Evolutionary conservation across 2,329 filamentous ascomycete genomes (phyloP).

Genomic region (Colletotrichum acutatum): DNA sequence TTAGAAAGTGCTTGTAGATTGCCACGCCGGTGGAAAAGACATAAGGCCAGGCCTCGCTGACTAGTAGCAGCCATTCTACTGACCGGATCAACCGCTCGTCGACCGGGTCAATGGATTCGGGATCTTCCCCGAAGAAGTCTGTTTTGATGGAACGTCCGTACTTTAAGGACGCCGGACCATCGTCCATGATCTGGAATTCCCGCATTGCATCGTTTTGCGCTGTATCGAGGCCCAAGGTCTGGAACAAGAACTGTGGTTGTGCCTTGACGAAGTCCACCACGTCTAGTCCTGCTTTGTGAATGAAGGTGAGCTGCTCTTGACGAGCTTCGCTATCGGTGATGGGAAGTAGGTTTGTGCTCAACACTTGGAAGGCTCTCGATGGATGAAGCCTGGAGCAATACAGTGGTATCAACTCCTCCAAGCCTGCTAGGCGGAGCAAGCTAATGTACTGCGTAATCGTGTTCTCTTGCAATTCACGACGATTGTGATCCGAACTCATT

Average conservation of each 20-base stretch:
- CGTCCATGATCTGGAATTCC: conserved; percentile 63
- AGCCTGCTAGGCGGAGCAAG: conserved; percentile 76
- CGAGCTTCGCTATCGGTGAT: conserved; percentile 75
- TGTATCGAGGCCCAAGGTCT: conserved; percentile 54
- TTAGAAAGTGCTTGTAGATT: conserved; percentile 85
- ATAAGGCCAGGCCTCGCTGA: conserved; percentile 77
- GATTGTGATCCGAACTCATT: conserved; percentile 43
- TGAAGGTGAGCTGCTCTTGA: conserved; percentile 75
- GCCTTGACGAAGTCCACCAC: conserved; percentile 77
- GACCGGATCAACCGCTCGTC: conserved; percentile 80
- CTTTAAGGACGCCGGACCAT: conserved; percentile 61
- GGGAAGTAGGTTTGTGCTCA: conserved; percentile 82
- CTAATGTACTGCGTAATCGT: conserved; percentile 86
- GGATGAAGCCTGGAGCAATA: conserved; percentile 84
- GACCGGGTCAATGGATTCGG: conserved; percentile 63
- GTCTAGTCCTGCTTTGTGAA: conserved; percentile 80
- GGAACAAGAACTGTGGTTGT: conserved; percentile 67
- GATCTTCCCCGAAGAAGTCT: conserved; percentile 76
- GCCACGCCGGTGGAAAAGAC: conserved; percentile 76
- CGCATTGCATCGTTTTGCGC: conserved; percentile 47
- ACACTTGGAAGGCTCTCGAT: conserved; percentile 73
- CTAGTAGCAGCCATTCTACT: conserved; percentile 85
- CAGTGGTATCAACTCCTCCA: conserved; percentile 83
- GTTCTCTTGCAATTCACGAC: conserved; percentile 71
- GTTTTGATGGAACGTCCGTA: conserved; percentile 73